Base-by-base conservation (phyloP, 345 rosid species). In the Anastatica hierochuntica region DNA sequence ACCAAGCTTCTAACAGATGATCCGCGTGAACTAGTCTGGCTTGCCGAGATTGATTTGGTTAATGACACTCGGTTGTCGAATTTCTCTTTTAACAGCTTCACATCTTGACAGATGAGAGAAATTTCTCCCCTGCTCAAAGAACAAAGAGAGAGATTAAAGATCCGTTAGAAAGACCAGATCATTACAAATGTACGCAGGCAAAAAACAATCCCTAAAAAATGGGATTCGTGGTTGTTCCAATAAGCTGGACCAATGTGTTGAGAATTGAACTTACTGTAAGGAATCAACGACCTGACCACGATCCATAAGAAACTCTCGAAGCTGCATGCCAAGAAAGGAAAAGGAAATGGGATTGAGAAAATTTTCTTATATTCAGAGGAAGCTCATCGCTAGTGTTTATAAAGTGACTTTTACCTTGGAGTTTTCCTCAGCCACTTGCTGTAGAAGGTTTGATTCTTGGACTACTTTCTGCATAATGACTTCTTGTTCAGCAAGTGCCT, bases 71-170 rank as follows among this genome's bases (percentile, higher is more conserved):
- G 60, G 26, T 80, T 66, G 47, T 88, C 84, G 30, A 88, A 77
- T 55, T 74, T 94, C 66, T 81, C 82, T 71, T 85, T 88, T 60
- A 94, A 77, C 51, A 77, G 51, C 58, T 58, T 68, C 60, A 85
- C 83, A 57, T 88, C 99, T 70, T 82, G 90, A 43, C 88, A 88
- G 16, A 94, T 77, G 23, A 94, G 87, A 7, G 86, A 76, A 27
- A 88, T 83, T 63, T 94, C 99, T 56, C 99, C 95, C 47, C 99
- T 85, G 87, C 68, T 63, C 37, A 52, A 53, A 7, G n/a, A 41
- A 44, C 16, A 43, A 58, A 33, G n/a, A 51, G 41, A 19, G 13
- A 15, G 5, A 29, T 67, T 53, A 45, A n/a, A 49, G n/a, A 53
- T 46, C 16, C 20, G 12, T 46, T 39, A 7, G 13, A 18, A 38